These are phyloP conservation scores for Rhizophagus clarus DNA, from an alignment of 192 early-diverging fungal genomes.

Conservation along the genomic window DNA sequence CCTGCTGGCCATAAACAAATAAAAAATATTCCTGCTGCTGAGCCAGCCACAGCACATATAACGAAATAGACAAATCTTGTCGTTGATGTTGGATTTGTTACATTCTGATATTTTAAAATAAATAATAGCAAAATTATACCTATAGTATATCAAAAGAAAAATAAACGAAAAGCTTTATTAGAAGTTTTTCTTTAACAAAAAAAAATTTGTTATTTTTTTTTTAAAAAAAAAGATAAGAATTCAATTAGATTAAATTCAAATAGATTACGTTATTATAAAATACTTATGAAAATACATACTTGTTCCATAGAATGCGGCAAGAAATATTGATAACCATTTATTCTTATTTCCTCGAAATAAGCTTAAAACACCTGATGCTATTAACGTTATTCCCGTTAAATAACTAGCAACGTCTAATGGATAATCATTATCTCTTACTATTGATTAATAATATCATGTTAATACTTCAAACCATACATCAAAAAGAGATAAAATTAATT, in stretches of 20 bases:
- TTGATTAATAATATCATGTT: neutral
- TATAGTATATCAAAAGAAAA: slow-evolving; percentile 10
- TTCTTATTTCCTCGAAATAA: slow-evolving; percentile 26
- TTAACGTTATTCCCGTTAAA: slow-evolving; percentile 23
- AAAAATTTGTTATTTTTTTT: no score
- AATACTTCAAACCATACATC: no score
- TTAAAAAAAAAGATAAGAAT: neutral
- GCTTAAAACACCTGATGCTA: neutral
- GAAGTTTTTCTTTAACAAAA: neutral
- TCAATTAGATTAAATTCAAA: neutral
- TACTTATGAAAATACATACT: neutral
- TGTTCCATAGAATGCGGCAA: slow-evolving; percentile 18
- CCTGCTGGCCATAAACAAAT: slow-evolving; percentile 27
- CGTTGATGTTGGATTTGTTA: neutral
- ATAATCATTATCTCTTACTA: slow-evolving; percentile 30
- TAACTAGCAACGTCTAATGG: slow-evolving; percentile 25
- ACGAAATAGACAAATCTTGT: slow-evolving; percentile 25
- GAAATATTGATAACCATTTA: slow-evolving; percentile 28
- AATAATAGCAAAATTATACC: slow-evolving; percentile 25
- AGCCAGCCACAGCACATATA: slow-evolving; percentile 1
- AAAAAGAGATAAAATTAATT: neutral
- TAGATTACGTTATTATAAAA: neutral
- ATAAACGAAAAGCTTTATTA: neutral
- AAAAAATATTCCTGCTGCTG: slow-evolving; percentile 14
- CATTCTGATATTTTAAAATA: slow-evolving; percentile 29